Base-by-base conservation (phyloP, 2,329 filamentous ascomycete species). In the Penicillium polonicum region DNA sequence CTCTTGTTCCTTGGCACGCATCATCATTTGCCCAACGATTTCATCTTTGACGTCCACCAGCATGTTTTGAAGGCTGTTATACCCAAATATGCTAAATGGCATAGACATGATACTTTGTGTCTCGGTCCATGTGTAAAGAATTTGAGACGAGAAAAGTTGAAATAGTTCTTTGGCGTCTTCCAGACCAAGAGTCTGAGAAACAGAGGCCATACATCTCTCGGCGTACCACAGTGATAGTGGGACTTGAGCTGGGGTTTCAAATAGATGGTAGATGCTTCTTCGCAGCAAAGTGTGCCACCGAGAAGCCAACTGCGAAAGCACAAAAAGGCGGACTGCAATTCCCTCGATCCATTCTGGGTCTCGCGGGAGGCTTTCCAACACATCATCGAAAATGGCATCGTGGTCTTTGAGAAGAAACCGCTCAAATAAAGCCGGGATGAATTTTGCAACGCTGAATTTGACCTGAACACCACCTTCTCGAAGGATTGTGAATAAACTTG, bases 81-180 rank as follows among this genome's bases (percentile, higher is more conserved):
- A 99, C 1, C 87, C 88, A 72, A 99, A 99, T 2, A 94, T 89
- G n/a, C 82, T 79, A 68, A 85, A 96, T 0, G 94, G 93, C 48
- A 99, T 89, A 4, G 85, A 80, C n/a, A 83, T 79, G 8, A 96
- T 78, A 1, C 78, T 75, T 58, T 88, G 83, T 0, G 77, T 77
- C 60, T 91, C 86, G 4, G 95, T 83, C 93, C 92, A 99, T 0
- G 92, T 96, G 70, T 91, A 96, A 3, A 97, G 79, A 7, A 99
- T 81, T 68, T 99, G 94, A 2, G 92, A 87, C 7, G 91, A 87
- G 70, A 97, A 99, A 0, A 97, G 79, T 6, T 80, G 79, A 69
- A 99, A 97, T 1, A 99, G 78, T 35, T 88, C 83, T 65, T 82
- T 85, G 0, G 91, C 81, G 44, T 85, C 85, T 25, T 81, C 74